A percentile compares a stretch with the other conserved stretches of the same genome.
Conservation (phyloP, 2,329 filamentous ascomycete genomes). For the Aspergillaceae sp. region DNA sequence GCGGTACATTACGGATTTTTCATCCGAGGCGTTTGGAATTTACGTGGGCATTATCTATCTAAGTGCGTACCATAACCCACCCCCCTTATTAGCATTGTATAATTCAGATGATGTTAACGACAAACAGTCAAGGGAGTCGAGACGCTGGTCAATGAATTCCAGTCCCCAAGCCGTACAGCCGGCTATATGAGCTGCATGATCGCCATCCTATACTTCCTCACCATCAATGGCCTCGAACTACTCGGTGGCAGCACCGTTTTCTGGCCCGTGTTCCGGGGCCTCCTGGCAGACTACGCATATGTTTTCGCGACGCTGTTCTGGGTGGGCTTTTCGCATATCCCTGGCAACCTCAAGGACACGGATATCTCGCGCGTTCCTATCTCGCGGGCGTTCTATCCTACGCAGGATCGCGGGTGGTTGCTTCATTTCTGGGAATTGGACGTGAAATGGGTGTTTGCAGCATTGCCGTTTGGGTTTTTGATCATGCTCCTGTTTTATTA, state of each 20-base stretch:
- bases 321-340: constrained; percentile 71
- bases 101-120: not conserved
- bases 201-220: constrained; percentile 45
- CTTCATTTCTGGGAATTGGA: constrained; percentile 67
- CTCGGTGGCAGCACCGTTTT: constrained; percentile 45
- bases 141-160: constrained; percentile 46
- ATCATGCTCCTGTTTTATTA: constrained; percentile 78
- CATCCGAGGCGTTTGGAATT: constrained; percentile 45
- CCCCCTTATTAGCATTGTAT: too few relatives aligned
- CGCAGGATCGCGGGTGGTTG: constrained; percentile 60
- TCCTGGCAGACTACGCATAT: constrained; percentile 47
- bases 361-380: constrained; percentile 63
- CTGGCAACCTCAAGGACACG: constrained; percentile 62
- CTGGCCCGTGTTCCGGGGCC: constrained; percentile 36
- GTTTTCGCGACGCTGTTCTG: constrained; percentile 59
- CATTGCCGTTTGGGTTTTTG: constrained; percentile 69
- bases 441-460: constrained; percentile 63
- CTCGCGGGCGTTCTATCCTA: constrained; percentile 65
- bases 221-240: constrained; percentile 42
- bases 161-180: constrained; percentile 29
- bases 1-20: constrained; percentile 52
- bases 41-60: constrained; percentile 52
- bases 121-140: constrained; percentile 48
- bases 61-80: constrained; percentile 26
- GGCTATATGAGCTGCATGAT: constrained; percentile 45